Evolutionary conservation across 2,329 filamentous ascomycete species (phyloP).

Genomic region (Fusarium sp.): DNA sequence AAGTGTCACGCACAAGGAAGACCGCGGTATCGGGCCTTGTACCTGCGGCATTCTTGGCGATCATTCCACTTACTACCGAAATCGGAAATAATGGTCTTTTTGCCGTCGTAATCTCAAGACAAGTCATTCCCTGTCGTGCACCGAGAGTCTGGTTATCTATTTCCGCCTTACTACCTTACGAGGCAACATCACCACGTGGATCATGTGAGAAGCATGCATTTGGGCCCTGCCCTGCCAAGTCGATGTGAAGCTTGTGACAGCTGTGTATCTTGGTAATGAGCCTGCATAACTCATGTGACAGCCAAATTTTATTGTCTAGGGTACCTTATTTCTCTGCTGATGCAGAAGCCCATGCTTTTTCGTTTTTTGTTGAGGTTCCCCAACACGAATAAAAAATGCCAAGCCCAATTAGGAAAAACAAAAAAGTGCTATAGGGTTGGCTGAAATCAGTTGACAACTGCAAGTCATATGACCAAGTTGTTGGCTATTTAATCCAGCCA

Average conservation of each 20-base stretch:
- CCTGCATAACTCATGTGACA: not conserved
- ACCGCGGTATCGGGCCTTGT: not conserved
- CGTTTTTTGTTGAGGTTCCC: conserved; percentile 11
- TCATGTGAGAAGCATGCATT: not conserved
- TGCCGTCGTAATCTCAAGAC: conserved; percentile 6
- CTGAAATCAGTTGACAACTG: not conserved
- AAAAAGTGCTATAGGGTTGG: not conserved
- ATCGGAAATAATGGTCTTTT: not conserved
- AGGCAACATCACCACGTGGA: conserved; percentile 11
- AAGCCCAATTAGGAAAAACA: not conserved
- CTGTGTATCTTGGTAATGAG: not conserved
- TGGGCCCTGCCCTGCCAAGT: not conserved
- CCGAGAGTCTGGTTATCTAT: conserved; percentile 12
- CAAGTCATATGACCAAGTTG: not conserved
- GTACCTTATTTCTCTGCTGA: not conserved
- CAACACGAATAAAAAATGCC: conserved; percentile 1
- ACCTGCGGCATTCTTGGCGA: not conserved
- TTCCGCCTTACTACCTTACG: not conserved
- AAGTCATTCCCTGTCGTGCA: not conserved
- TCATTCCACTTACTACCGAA: conserved; percentile 29
- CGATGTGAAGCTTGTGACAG: not conserved
- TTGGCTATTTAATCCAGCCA: not conserved
- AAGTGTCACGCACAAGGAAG: not conserved
- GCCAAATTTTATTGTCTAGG: conserved; percentile 2
- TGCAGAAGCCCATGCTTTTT: not conserved